Conservation (phyloP, 495 filamentous ascomycete species). For the Cercophora scortea region DNA sequence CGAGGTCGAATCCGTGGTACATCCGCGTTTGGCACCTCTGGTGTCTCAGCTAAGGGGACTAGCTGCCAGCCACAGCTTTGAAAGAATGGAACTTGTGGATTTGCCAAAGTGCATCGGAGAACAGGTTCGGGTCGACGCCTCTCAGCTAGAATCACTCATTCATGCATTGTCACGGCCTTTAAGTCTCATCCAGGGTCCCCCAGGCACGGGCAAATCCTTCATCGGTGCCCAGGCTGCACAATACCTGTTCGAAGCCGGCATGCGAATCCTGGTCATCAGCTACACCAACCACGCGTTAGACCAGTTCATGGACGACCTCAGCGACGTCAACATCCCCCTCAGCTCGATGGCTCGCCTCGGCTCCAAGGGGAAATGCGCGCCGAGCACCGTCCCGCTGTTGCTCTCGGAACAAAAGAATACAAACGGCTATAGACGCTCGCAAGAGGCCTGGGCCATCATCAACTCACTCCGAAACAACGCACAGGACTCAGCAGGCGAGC, state of each 20-base stretch:
- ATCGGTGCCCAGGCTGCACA: conserved; percentile 63
- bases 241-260: conserved; percentile 39
- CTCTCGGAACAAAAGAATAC: conserved; percentile 37
- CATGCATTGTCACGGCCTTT: conserved; percentile 46
- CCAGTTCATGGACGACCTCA: conserved; percentile 64
- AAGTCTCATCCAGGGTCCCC: conserved; percentile 67
- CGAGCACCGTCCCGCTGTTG: conserved; percentile 37
- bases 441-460: conserved; percentile 32
- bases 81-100: background rate
- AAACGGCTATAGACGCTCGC: conserved; percentile 14
- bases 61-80: background rate
- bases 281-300: conserved; percentile 70
- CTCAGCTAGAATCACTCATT: conserved; percentile 52
- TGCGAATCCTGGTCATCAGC: conserved; percentile 54
- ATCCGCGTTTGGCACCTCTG: background rate
- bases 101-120: conserved; percentile 1
- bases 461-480: conserved; percentile 26
- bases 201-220: conserved; percentile 77
- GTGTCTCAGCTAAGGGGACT: background rate
- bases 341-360: conserved; percentile 61
- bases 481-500: conserved; percentile 2
- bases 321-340: conserved; percentile 51
- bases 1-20: background rate
- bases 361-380: conserved; percentile 43
- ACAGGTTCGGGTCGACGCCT: conserved; percentile 42